Base-by-base conservation (phyloP, 108 stramenopile genomes). In the Skeletonema costatum region DNA sequence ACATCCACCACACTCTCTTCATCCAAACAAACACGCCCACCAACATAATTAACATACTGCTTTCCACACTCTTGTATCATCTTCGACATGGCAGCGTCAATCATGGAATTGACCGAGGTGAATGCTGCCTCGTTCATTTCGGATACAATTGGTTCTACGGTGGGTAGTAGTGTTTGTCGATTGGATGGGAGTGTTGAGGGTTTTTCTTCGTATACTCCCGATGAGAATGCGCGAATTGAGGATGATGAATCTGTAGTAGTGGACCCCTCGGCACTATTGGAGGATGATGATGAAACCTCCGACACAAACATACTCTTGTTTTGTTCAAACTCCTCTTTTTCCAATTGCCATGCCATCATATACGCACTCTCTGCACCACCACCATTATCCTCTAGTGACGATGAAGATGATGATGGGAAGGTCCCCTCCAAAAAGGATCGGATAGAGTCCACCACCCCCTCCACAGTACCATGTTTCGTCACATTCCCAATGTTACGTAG, bases 51-150 rank as follows among this genome's bases (percentile, higher is more conserved):
- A 16, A 82, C 50, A 50, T 75, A 75, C 9, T 58, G 29, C 41
- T 82, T 82, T 44, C 74, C 74, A 42, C 81, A 81, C 35, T 81
- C 73, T 32, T 61, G 58, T 56, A 81, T 81, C 80, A 74, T 81
- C 65, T 74, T 67, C 1, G 80, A 70, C 80, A 81, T 81, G 39
- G 68, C 80, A 10, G 80, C 25, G 30, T 81, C 68, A 30, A 81
- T 66, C 21, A 71, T 60, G 31, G 65, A 73, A n/a, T 66, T 41
- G 1, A 73, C 13, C 19, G 16, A 53, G 48, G 65, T 68, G 33
- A 32, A 64, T 36, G 25, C 50, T 4, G 9, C 61, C 32, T 41
- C 42, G 64, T 66, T 78, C 50, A 71, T 72, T 33, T 72, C 41
- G 30, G 71, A 48, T 32, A 68, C 81, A 35, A 82, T 67, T 14